Percentiles rank a stretch among this genome's conserved stretches.
Evolutionary conservation across 2,329 filamentous ascomycete genomes (phyloP).

Genomic region (Aspergillus pseudoterreus): DNA sequence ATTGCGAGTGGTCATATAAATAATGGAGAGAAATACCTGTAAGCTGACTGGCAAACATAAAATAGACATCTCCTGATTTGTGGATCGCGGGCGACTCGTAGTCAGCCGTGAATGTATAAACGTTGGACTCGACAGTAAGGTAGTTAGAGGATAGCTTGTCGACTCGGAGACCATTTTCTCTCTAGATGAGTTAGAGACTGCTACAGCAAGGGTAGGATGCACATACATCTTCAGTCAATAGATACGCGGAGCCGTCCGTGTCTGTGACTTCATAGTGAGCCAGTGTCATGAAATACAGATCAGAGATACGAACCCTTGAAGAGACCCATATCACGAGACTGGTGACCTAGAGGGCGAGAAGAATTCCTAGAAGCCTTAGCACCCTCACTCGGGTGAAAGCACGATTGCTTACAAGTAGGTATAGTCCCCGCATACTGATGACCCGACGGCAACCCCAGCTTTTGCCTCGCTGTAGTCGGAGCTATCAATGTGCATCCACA

Average conservation of each 20-base stretch:
- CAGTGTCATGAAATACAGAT: not conserved
- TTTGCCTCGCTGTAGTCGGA: slow-evolving; percentile 60
- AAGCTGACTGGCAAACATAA: not conserved
- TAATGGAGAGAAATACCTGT: not conserved
- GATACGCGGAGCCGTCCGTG: slow-evolving; percentile 57
- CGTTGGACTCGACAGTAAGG: not conserved
- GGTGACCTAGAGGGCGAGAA: slow-evolving; percentile 46
- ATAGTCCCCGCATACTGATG: slow-evolving; percentile 60
- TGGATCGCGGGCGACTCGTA: not conserved
- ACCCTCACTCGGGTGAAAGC: too few species aligned
- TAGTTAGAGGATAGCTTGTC: slow-evolving; percentile 41
- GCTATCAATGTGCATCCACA: slow-evolving; percentile 66
- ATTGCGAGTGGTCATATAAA: not conserved
- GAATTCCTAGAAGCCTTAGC: not conserved
- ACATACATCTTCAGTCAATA: slow-evolving; percentile 61
- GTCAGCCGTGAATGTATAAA: not conserved
- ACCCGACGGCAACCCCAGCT: slow-evolving; percentile 60
- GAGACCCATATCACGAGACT: slow-evolving; percentile 58
- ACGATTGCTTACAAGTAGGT: slow-evolving; percentile 31
- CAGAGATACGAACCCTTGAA: slow-evolving; percentile 44
- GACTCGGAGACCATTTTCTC: slow-evolving; percentile 13
- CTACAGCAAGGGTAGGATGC: too few species aligned
- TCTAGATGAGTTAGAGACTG: slow-evolving; percentile 1
- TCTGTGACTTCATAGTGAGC: slow-evolving; percentile 23
- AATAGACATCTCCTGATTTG: not conserved